A percentile compares a stretch with the other conserved stretches of the same genome.
Conservation (phyloP, 2,329 filamentous ascomycete genomes). For the Arthrinium phaeospermum region DNA sequence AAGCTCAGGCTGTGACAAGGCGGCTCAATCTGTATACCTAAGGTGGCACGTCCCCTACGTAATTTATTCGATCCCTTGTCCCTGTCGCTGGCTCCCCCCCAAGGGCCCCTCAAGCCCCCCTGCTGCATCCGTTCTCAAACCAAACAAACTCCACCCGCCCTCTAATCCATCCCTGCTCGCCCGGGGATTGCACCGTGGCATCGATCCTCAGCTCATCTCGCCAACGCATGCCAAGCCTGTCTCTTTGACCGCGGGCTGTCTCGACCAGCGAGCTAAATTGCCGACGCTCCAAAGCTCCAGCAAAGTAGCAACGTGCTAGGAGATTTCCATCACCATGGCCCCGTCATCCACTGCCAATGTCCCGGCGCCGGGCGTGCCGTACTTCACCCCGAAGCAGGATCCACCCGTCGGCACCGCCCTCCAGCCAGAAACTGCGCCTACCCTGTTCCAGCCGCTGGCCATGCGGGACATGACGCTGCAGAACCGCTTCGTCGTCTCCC, state of each 20-base stretch:
- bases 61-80: neutral
- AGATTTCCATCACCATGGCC: neutral
- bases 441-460: conserved; percentile 60
- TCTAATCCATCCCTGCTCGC: conserved; percentile 14
- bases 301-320: neutral
- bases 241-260: conserved; percentile 4
- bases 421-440: conserved; percentile 50
- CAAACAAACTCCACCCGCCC: conserved; percentile 6
- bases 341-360: conserved; percentile 30
- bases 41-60: conserved; percentile 1
- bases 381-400: conserved; percentile 59
- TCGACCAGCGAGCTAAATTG: neutral
- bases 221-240: conserved; percentile 24
- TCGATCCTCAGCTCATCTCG: conserved; percentile 26
- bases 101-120: too few relatives aligned
- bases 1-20: neutral
- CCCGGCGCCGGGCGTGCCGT: conserved; percentile 52
- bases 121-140: neutral
- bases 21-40: neutral
- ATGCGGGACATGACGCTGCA: conserved; percentile 55
- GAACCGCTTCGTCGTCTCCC: conserved; percentile 64
- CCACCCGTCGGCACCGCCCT: conserved; percentile 57
- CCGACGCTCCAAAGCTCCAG: neutral
- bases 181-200: conserved; percentile 16
- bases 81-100: neutral